Conservation (phyloP, 2,329 filamentous ascomycete species). For the Fusarium chuoi region DNA sequence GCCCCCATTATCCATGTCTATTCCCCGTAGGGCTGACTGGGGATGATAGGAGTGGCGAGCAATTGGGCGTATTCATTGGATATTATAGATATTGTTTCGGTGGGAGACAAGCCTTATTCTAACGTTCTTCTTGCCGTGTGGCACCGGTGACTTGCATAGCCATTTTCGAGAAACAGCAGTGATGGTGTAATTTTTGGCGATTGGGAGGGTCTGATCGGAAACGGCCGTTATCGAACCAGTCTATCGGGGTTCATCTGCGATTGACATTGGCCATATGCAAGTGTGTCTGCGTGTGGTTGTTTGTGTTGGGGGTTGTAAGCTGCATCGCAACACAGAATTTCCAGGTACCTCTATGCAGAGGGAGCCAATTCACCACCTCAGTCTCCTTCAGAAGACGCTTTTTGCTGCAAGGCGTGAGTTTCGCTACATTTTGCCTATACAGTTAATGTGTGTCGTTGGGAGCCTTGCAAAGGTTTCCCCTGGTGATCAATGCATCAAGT, state of each 20-base stretch:
- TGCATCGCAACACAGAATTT: conserved; percentile 16
- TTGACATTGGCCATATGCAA: not conserved
- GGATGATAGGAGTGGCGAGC: conserved; percentile 25
- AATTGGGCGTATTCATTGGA: conserved; percentile 22
- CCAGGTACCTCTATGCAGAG: conserved; percentile 14
- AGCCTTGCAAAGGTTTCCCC: not conserved
- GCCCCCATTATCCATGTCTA: conserved; percentile 23
- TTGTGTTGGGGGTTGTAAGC: conserved; percentile 1
- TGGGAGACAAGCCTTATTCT: conserved; percentile 12
- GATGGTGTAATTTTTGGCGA: not conserved
- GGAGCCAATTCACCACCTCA: not conserved
- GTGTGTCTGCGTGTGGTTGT: not conserved
- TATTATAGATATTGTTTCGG: not conserved
- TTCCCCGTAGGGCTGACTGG: conserved; percentile 42
- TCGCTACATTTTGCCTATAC: not conserved
- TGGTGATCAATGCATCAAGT: not conserved
- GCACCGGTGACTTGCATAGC: conserved; percentile 16
- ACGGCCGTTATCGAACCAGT: conserved; percentile 12
- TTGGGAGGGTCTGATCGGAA: conserved; percentile 18
- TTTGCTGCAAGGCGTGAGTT: not conserved
- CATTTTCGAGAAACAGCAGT: conserved; percentile 11
- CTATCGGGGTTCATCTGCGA: conserved; percentile 4
- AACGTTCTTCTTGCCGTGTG: conserved; percentile 11
- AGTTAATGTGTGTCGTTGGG: not conserved
- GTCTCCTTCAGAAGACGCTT: not conserved